Base-by-base conservation (phyloP, 2,329 filamentous ascomycete genomes). In the Gremmenia infestans region DNA sequence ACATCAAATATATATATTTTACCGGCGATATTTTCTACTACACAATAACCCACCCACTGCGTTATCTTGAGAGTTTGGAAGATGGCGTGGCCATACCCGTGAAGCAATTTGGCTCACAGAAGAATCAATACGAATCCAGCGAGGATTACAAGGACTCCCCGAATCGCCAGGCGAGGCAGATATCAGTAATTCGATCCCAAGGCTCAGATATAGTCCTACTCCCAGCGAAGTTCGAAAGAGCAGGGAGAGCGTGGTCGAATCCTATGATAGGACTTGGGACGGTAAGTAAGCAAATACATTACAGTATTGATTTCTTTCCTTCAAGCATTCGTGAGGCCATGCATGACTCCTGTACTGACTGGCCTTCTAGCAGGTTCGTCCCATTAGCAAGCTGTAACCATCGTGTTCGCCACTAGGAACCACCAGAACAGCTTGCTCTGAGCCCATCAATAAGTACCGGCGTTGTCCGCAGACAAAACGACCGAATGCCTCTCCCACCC, bases 61-160 rank as follows among this genome's bases (percentile, higher is more conserved):
- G 15, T 48, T 32, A 14, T 23, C 6, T n/a, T 32, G 23, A 22
- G 19, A 46, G 8, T 37, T 12, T 14, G 9, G 36, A 50, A 50
- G n/a, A 69, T 69, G 67, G 65, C 60, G 49, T 69, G 67, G 67
- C 67, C 67, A 23, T 69, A 69, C 54, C 67, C 67, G 52, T 69
- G 66, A 69, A 55, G 23, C 19, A 36, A 17, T 52, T 43, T 36
- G 25, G 48, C 42, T 42, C 36, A 15, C 17, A 40, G 50, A 52
- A 28, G 9, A 46, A 35, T 36, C 35, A 36, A 43, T 37, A 37
- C 15, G 19, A 22, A 40, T 36, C 28, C 32, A 52, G 4, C 42
- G 28, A 32, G 28, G 28, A 12, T n/a, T 2, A 9, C 7, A 4
- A 17, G 12, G 7, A 25, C 25, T 2, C 25, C 23, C 22, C 23